These are phyloP conservation scores for Ailanthus altissimus DNA, from an alignment of 345 rosid species.

Conservation along the genomic window DNA sequence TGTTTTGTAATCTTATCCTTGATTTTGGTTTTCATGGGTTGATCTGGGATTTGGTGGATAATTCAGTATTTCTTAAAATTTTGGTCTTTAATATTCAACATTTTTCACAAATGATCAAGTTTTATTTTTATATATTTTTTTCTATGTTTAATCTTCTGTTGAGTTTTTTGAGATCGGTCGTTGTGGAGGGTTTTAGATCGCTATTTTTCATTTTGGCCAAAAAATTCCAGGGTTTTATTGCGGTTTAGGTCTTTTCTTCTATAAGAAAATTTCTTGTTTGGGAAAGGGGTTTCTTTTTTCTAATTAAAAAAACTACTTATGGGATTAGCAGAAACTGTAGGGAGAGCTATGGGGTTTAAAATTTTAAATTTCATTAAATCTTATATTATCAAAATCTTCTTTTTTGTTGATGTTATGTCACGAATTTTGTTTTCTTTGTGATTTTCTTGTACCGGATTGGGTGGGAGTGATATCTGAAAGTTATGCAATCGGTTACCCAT, in stretches of 20 bases:
- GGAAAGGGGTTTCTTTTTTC: background rate
- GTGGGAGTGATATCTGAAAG: slow-evolving; percentile 7
- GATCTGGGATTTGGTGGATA: slow-evolving; percentile 41
- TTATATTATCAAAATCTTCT: background rate
- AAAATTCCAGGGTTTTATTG: slow-evolving; percentile 34
- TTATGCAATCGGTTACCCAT: slow-evolving; percentile 4
- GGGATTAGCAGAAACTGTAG: background rate
- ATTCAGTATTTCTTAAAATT: background rate
- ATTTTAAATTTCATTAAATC: background rate
- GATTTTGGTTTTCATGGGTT: slow-evolving; percentile 19
- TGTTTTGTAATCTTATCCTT: slow-evolving; percentile 2
- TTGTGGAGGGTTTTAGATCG: slow-evolving; percentile 34
- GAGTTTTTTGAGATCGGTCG: slow-evolving; percentile 27
- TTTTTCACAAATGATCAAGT: slow-evolving; percentile 4
- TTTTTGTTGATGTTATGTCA: too few species aligned
- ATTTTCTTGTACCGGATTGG: background rate
- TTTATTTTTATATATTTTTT: background rate
- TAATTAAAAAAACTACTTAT: background rate
- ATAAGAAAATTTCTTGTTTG: background rate
- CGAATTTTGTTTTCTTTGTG: background rate
- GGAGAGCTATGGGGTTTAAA: background rate
- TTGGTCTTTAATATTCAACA: background rate
- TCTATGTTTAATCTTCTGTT: background rate
- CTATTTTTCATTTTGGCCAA: slow-evolving; percentile 25
- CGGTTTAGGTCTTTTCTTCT: slow-evolving; percentile 33